Base-by-base conservation (phyloP, 2,329 filamentous ascomycete species). In the Aureobasidium uvarum region DNA sequence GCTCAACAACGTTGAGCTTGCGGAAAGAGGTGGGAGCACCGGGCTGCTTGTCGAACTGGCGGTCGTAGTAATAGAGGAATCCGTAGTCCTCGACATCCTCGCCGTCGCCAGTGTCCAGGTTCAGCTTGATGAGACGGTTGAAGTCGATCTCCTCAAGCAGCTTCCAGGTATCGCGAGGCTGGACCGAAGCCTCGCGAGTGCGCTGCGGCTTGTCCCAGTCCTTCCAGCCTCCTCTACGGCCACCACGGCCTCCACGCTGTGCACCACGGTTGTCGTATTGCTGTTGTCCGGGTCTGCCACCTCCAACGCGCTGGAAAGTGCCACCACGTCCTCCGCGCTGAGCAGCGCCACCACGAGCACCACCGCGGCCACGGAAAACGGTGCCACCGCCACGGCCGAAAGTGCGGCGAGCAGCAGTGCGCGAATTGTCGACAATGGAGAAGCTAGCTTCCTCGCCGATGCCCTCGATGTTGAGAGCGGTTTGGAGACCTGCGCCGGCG, bases 91-190 rank as follows among this genome's bases (percentile, higher is more conserved):
- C 94, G 68, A 99, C 81, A 75, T 99, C 95, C 81, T 99, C 95
- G 74, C 95, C 95, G 62, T 96, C 92, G 71, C 94, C 91, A 18
- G 92, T 89, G 73, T 98, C 95, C 68, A 99, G 85, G 81, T 97
- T 99, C 74, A 99, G 86, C 85, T 99, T 99, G 72, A 86, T 85
- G 71, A 99, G 86, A 71, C 95, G 90, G 82, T 92, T 94, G 82
- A 96, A 99, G 79, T 99, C 95, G 77, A 99, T 97, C 84, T 99
- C 95, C 81, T 99, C 95, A 73, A 97, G 83, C 81, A 99, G 86
- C 75, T 87, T 85, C 95, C 95, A 99, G 77, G 97, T 93, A 25
- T 93, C 86, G 81, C 96, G 96, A 79, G 98, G 92, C 81, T 94
- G 94, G 75, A 99, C 91, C 41, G 92, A 96, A 13, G 94, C 90